phyloP scores from a whole-genome alignment of 2,329 filamentous ascomycete genomes.

The Graphiopsis chlorocephala region DNA sequence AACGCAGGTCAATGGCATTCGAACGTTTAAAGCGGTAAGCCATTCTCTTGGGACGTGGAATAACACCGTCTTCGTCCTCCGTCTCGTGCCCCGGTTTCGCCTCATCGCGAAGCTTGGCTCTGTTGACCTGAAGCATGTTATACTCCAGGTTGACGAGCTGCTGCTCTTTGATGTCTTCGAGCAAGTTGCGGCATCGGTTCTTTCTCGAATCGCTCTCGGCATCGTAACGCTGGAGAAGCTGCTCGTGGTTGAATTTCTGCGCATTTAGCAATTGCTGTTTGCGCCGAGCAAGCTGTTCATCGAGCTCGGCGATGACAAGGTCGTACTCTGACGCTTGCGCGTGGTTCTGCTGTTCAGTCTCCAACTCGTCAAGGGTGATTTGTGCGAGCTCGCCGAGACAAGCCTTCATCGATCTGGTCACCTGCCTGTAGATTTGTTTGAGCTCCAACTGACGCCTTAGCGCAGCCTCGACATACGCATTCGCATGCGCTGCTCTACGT shows the following conservation, averaged over 20 bases:
- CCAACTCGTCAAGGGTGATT: slow-evolving; percentile 56
- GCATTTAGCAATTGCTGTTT: slow-evolving; percentile 39
- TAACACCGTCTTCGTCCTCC: slow-evolving; percentile 47
- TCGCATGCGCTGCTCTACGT: slow-evolving; percentile 47
- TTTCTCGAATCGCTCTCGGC: slow-evolving; percentile 39
- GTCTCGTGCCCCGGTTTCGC: slow-evolving; percentile 49
- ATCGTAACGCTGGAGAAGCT: slow-evolving; percentile 36
- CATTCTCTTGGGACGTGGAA: slow-evolving; percentile 52
- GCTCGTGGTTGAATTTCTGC: slow-evolving; percentile 36
- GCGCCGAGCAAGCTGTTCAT: slow-evolving; percentile 43
- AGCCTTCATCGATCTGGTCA: slow-evolving; percentile 62
- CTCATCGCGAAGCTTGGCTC: slow-evolving; percentile 40
- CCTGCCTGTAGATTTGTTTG: slow-evolving; percentile 62
- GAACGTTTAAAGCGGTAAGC: slow-evolving; percentile 27
- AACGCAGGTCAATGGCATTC: slow-evolving; percentile 24
- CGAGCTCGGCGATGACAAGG: slow-evolving; percentile 52
- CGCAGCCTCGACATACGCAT: slow-evolving; percentile 45
- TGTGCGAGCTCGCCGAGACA: slow-evolving; percentile 65
- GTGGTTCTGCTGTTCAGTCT: slow-evolving; percentile 53
- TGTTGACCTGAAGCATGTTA: slow-evolving; percentile 29
- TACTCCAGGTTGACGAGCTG: slow-evolving; percentile 30
- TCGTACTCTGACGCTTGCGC: slow-evolving; percentile 55
- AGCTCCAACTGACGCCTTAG: slow-evolving; percentile 62
- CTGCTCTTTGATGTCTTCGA: slow-evolving; percentile 28
- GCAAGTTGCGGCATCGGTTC: slow-evolving; percentile 34